Conservation (phyloP, 2,329 filamentous ascomycete species). For the Eutypa lata region DNA sequence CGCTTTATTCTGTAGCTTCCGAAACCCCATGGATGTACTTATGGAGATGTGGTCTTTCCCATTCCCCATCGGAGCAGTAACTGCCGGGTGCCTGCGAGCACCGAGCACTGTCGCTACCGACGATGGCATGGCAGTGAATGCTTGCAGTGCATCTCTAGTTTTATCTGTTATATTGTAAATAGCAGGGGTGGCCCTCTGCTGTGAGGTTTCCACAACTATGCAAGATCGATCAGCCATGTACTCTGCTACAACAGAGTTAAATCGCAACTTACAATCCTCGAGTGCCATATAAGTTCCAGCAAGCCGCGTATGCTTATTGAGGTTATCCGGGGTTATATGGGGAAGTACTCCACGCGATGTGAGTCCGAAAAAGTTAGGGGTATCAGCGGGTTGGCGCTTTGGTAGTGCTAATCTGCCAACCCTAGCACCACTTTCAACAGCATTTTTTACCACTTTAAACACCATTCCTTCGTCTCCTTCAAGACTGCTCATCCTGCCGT, state of each 20-base stretch:
- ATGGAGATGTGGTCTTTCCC: slow-evolving; percentile 70
- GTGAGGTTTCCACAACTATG: slow-evolving; percentile 51
- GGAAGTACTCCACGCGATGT: slow-evolving; percentile 83
- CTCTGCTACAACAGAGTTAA: not conserved
- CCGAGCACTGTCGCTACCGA: slow-evolving; percentile 69
- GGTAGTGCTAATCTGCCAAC: slow-evolving; percentile 64
- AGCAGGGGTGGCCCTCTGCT: slow-evolving; percentile 42
- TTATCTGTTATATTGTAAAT: slow-evolving; percentile 40
- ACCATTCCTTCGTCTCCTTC: slow-evolving; percentile 26
- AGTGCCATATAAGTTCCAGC: slow-evolving; percentile 75
- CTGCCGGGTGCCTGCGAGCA: slow-evolving; percentile 72
- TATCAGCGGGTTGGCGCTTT: slow-evolving; percentile 66
- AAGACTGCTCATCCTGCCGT: slow-evolving; percentile 11
- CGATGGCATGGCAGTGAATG: slow-evolving; percentile 71
- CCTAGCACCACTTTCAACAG: slow-evolving; percentile 43
- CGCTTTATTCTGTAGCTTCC: slow-evolving; percentile 62
- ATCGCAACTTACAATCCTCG: slow-evolving; percentile 76
- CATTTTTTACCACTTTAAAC: slow-evolving; percentile 47
- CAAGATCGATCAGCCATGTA: too few relatives aligned
- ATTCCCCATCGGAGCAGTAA: slow-evolving; percentile 68
- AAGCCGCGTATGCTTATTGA: slow-evolving; percentile 62
- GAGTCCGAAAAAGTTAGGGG: slow-evolving; percentile 76
- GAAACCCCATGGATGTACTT: slow-evolving; percentile 84
- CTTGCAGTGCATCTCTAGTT: slow-evolving; percentile 58
- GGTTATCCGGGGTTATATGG: slow-evolving; percentile 84